These are phyloP conservation scores for Elsinoe necatrix DNA, from an alignment of 2,329 filamentous ascomycete genomes.

Conservation along the genomic window DNA sequence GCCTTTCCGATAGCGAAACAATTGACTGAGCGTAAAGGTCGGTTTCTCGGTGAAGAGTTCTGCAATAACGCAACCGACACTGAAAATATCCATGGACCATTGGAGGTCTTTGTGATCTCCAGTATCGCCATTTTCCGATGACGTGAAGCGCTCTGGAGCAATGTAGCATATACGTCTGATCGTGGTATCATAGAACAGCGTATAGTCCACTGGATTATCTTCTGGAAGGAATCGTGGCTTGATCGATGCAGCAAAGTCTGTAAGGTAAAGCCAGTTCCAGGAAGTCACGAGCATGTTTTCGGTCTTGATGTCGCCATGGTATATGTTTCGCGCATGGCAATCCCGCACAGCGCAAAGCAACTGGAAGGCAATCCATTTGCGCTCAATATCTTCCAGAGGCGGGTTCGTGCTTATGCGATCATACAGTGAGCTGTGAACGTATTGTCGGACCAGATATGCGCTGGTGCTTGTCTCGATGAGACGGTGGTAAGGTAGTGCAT, in stretches of 20 bases:
- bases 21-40: conserved; percentile 93
- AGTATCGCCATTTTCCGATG: conserved; percentile 54
- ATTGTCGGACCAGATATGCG: conserved; percentile 89
- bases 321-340: conserved; percentile 80
- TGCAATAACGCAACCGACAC: conserved; percentile 90
- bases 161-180: conserved; percentile 88
- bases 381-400: conserved; percentile 94
- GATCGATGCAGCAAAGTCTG: conserved; percentile 94
- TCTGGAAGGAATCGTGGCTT: conserved; percentile 91
- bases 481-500: conserved; percentile 82
- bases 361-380: conserved; percentile 97
- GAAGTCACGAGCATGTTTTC: conserved; percentile 96
- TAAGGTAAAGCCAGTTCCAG: conserved; percentile 98
- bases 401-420: conserved; percentile 93
- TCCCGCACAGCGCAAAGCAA: conserved; percentile 85
- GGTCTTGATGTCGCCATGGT: conserved; percentile 97
- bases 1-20: conserved; percentile 86
- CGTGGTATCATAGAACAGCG: conserved; percentile 94
- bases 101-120: conserved; percentile 47
- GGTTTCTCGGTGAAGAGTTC: conserved; percentile 91
- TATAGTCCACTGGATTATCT: conserved; percentile 95
- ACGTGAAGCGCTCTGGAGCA: conserved; percentile 84
- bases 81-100: conserved; percentile 99
- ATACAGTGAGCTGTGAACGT: conserved; percentile 92
- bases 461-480: conserved; percentile 86